These are phyloP conservation scores for Pleurotus salmoneostramineus DNA, from an alignment of 768 basidiomycete genomes.

Conservation along the genomic window DNA sequence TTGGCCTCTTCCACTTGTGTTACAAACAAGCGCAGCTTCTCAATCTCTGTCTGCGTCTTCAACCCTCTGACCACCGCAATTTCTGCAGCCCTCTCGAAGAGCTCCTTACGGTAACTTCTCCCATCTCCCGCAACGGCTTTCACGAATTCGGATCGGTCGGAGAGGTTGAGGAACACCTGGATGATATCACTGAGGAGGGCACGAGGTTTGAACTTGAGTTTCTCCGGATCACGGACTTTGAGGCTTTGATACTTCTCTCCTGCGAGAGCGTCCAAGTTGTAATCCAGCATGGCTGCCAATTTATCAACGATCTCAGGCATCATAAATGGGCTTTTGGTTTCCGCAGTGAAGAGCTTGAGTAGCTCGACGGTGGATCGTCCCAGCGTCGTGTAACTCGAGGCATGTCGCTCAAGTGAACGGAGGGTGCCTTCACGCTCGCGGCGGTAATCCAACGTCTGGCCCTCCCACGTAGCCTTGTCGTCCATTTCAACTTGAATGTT, in stretches of 20 bases:
- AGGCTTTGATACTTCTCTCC: conserved; percentile 89
- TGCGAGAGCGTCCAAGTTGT: conserved; percentile 85
- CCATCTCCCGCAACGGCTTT: conserved; percentile 91
- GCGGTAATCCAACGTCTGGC: conserved; percentile 63
- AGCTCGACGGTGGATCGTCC: conserved; percentile 88
- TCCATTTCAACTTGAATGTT: conserved; percentile 85
- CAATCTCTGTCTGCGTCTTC: conserved; percentile 77
- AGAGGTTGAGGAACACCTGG: conserved; percentile 87
- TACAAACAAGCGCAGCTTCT: conserved; percentile 65
- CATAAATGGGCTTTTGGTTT: conserved; percentile 91
- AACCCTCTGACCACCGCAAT: conserved; percentile 60
- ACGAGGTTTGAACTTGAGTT: conserved; percentile 85
- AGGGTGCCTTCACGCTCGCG: conserved; percentile 81
- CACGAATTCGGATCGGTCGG: conserved; percentile 74
- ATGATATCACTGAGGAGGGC: conserved; percentile 81
- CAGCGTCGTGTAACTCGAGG: conserved; percentile 82
- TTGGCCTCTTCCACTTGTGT: conserved; percentile 81
- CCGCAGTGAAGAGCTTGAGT: conserved; percentile 87
- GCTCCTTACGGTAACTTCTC: conserved; percentile 78
- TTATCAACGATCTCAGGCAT: conserved; percentile 94
- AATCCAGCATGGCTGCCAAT: conserved; percentile 94
- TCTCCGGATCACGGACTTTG: conserved; percentile 80
- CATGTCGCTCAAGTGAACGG: conserved; percentile 77
- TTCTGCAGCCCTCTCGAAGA: conserved; percentile 77
- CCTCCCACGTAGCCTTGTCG: conserved; percentile 64